Evolutionary conservation across 805 yeast species (phyloP), one percentile per base, ranked within the genome.

Genomic region (Candida morakotiae): DNA sequence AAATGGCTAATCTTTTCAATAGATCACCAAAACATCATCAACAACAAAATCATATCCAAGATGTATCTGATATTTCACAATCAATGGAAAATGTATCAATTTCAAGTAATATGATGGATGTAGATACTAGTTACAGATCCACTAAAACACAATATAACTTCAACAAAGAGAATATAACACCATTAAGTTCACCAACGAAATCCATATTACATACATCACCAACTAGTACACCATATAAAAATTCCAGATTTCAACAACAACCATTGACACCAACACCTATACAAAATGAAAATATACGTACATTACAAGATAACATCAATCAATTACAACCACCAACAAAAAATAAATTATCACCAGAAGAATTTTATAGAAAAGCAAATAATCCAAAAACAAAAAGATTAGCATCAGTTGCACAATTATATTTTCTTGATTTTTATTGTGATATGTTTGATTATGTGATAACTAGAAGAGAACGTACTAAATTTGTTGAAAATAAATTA

Each of bases 401-500:
- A 42, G 95, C 89, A 7, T 83, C 88, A 34, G 97, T 93, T 19
- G 84, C 96, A 28, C 96, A 91, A 56, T 77, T 88, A 78, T 94
- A 83, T 62, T 93, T 93, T 52, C 70, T 93, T 41, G 98, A 93
- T 59, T 87, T 89, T 61, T 93, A 93, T 60, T 91, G 96, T 64
- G 98, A 93, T 59, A 81, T 85, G 79, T 83, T 93, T 62, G 96
- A 87, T 56, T 93, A 93, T 56, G 84, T 91, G 22, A 84, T 89
- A 46, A 78, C 79, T 44, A 78, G 99, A 58, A 78, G 91, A 55
- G 87, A 84, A 55, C 77, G 98, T 41, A 71, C 81, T n/a, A 69
- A 72, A 30, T 77, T 83, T 46, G 93, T 87, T 14, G 74, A 83
- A 52, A 57, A 68, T 17, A 77, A 78, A 38, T 58, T 83, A 35